Conservation (phyloP, 129 eudicot species). For the Dittrichia graveolens region DNA sequence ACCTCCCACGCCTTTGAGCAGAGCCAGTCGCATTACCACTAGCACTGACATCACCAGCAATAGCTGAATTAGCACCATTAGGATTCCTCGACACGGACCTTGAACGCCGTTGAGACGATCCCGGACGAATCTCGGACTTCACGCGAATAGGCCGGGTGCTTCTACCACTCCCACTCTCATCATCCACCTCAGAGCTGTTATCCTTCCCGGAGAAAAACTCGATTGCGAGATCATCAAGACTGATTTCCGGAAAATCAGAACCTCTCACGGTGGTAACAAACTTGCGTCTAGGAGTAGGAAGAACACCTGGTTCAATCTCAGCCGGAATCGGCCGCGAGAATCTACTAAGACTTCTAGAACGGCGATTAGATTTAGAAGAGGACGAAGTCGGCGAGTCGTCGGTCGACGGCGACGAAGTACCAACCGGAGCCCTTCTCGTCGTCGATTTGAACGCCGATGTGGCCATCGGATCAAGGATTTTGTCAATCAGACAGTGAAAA, state of each 20-base stretch:
- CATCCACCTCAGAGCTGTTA: constrained; percentile 23
- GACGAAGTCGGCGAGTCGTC: constrained; percentile 43
- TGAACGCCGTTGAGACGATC: constrained; percentile 55
- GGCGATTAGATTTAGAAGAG: constrained; percentile 44
- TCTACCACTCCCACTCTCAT: constrained; percentile 33
- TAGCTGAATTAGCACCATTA: constrained; percentile 13
- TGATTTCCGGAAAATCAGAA: constrained; percentile 60
- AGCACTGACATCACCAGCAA: neutral
- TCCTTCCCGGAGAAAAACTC: constrained; percentile 68
- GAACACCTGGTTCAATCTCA: constrained; percentile 28
- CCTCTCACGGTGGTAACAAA: constrained; percentile 90
- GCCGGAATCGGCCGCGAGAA: constrained; percentile 56
- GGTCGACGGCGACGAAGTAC: constrained; percentile 32
- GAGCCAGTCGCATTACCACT: constrained; percentile 18
- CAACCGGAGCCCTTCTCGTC: constrained; percentile 59
- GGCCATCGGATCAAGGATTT: constrained; percentile 52
- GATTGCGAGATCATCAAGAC: constrained; percentile 87
- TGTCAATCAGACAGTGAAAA: neutral
- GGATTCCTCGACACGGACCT: constrained; percentile 79
- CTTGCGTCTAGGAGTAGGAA: constrained; percentile 64
- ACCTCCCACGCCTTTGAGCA: constrained; percentile 60
- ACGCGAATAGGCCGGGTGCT: constrained; percentile 39
- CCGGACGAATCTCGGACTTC: constrained; percentile 39
- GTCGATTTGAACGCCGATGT: constrained; percentile 93
- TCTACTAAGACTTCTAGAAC: constrained; percentile 80